phyloP scores from a whole-genome alignment of 768 basidiomycete species.

The Leccinum uliginosum region DNA sequence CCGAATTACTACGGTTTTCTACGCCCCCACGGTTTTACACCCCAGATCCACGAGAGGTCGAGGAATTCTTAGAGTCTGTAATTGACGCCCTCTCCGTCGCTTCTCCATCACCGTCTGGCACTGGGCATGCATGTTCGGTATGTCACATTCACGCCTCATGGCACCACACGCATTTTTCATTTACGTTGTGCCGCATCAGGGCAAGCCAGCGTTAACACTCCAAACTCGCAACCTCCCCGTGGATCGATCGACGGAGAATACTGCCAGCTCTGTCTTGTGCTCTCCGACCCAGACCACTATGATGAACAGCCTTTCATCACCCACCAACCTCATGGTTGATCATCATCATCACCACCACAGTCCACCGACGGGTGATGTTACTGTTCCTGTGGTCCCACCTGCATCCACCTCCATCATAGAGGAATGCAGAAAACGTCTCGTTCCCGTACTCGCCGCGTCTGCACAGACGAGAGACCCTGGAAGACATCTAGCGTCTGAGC shows the following conservation, averaged over 20 bases:
- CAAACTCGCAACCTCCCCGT: slow-evolving; percentile 10
- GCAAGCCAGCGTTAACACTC: slow-evolving; percentile 13
- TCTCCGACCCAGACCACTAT: slow-evolving; percentile 13
- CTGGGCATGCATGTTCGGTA: slow-evolving; percentile 17
- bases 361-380: slow-evolving; percentile 7
- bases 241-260: slow-evolving; percentile 4
- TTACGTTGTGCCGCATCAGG: slow-evolving; percentile 5
- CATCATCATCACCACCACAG: slow-evolving; percentile 1
- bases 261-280: neutral
- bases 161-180: neutral
- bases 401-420: slow-evolving; percentile 17
- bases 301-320: slow-evolving; percentile 4
- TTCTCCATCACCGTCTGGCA: neutral
- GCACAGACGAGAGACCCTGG: slow-evolving; percentile 14
- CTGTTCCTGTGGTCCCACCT: neutral
- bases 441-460: slow-evolving; percentile 21
- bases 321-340: slow-evolving; percentile 3
- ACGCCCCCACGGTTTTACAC: slow-evolving; percentile 10
- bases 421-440: slow-evolving; percentile 23
- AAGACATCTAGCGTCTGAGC: slow-evolving; percentile 12
- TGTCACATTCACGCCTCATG: slow-evolving; percentile 7
- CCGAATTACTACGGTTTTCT: slow-evolving; percentile 3
- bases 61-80: slow-evolving; percentile 25
- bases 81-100: slow-evolving; percentile 8
- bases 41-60: slow-evolving; percentile 23